Conservation (phyloP, 352 stramenopile genomes). For the Chrysophaeum taylorii region DNA sequence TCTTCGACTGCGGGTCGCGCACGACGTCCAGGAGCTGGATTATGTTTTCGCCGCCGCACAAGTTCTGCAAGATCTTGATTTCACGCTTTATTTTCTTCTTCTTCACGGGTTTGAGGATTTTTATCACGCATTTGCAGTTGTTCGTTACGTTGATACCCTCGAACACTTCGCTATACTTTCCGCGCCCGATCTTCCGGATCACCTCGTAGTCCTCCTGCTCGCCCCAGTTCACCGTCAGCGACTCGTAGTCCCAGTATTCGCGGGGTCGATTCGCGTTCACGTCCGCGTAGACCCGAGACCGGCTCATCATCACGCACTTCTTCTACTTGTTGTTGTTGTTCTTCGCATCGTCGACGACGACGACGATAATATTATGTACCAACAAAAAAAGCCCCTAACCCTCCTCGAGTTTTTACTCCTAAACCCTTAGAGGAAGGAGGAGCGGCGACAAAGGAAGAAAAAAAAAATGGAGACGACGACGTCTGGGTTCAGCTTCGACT, state of each 20-base stretch:
- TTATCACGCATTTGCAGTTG: conserved; percentile 96
- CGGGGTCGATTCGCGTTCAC: conserved; percentile 65
- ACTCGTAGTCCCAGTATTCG: conserved; percentile 99
- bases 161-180: conserved; percentile 98
- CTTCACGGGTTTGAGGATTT: conserved; percentile 99
- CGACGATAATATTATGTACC: too few relatives aligned
- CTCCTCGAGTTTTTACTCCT: too few relatives aligned
- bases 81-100: conserved; percentile 99
- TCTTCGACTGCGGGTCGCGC: conserved; percentile 94
- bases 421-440: too few relatives aligned
- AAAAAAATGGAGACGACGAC: too few relatives aligned
- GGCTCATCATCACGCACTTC: too few relatives aligned
- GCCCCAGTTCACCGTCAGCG: conserved; percentile 90
- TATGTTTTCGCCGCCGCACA: conserved; percentile 95
- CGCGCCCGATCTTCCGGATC: conserved; percentile 94
- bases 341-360: too few relatives aligned
- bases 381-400: too few relatives aligned
- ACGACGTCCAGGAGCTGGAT: conserved; percentile 97
- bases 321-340: too few relatives aligned
- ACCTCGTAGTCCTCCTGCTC: conserved; percentile 99
- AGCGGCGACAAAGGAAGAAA: too few relatives aligned
- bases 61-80: conserved; percentile 99
- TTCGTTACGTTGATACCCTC: conserved; percentile 92
- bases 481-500: background rate
- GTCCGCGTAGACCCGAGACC: conserved; percentile 72